Evolutionary conservation across 495 filamentous ascomycete species (phyloP), one percentile per base, ranked within the genome.

Genomic region (Xylaria nigripes): DNA sequence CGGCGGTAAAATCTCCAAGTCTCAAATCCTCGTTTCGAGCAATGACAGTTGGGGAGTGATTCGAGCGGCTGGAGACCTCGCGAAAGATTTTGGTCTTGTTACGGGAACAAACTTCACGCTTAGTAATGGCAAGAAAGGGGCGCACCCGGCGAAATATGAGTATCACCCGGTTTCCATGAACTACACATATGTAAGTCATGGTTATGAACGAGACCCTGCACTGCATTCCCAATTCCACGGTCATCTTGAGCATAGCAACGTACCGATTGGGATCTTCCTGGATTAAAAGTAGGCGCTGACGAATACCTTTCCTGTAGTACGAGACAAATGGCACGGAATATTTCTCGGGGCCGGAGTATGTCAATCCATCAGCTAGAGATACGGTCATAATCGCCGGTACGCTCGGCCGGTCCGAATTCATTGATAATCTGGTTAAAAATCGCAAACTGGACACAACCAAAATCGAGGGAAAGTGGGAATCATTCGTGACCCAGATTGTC

Each of bases 321-420:
- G 64, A 64, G 0, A 71, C 72, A 19, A 72, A 68, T 6, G 70
- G 67, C 27, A 61, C 69, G 0, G 52, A 68, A 38, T 66, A 68
- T 52, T 78, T 78, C 60, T 56, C 58, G 8, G 76, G 77, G 0
- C 74, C 76, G 19, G 64, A 63, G 13, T 76, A 71, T 36, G 54
- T 62, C 13, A 72, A 76, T 25, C 69, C 75, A 6, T 72, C 77
- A 10, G 67, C 72, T 0, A 61, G 58, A 12, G 68, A 74, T 8
- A 73, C 69, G 0, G 77, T 81, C n/a, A 83, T 89, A 58, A 84
- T 90, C 58, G 78, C 78, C 27, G 86, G 86, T 3, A 88, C 84
- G 6, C 73, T 88, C 34, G 83, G 81, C 29, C 76, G 81, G 46
- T 86, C 83, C 0, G 63, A 68, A 13, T 61, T 86, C 12, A 79